Evolutionary conservation across 352 stramenopile genomes (phyloP).

Genomic region (Thraustochytrium sp.): DNA sequence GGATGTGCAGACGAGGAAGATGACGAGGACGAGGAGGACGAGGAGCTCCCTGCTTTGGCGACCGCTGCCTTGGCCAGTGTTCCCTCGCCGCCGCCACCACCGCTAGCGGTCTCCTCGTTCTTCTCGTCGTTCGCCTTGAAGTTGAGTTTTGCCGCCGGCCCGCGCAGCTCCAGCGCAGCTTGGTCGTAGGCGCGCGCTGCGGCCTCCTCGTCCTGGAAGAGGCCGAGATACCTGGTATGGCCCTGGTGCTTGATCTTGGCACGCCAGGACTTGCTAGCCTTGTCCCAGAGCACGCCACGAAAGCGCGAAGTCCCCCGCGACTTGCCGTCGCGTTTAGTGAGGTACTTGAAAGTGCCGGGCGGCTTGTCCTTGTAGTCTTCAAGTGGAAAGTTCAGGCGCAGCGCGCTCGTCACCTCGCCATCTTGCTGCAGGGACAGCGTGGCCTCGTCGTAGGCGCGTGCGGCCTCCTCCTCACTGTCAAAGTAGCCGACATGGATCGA

Average conservation of each 20-base stretch:
- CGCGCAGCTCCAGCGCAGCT: background rate
- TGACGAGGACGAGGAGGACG: no score
- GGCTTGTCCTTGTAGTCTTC: conserved; percentile 5
- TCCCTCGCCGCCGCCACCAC: background rate
- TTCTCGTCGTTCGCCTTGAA: background rate
- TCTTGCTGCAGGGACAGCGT: background rate
- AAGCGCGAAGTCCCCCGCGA: background rate
- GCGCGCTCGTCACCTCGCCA: background rate
- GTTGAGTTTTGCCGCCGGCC: conserved; percentile 2
- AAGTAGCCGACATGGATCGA: conserved; percentile 40
- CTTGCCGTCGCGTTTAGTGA: background rate
- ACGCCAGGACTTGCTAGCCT: conserved; percentile 13
- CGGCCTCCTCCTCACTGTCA: conserved; percentile 30
- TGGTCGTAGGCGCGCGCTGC: conserved; percentile 25
- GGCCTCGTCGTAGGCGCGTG: conserved; percentile 33
- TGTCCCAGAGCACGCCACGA: conserved; percentile 40
- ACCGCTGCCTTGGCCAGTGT: no score
- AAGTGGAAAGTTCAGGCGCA: background rate
- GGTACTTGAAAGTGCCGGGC: background rate
- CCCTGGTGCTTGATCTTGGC: conserved; percentile 39
- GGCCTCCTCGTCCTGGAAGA: background rate
- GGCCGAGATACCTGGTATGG: conserved; percentile 37
- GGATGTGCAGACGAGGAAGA: no score
- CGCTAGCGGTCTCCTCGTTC: background rate
- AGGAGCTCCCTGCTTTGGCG: background rate